A percentile compares a stretch with the other conserved stretches of the same genome.
Conservation (phyloP, 129 eudicot species). For the Centrapalus pauciflorus region DNA sequence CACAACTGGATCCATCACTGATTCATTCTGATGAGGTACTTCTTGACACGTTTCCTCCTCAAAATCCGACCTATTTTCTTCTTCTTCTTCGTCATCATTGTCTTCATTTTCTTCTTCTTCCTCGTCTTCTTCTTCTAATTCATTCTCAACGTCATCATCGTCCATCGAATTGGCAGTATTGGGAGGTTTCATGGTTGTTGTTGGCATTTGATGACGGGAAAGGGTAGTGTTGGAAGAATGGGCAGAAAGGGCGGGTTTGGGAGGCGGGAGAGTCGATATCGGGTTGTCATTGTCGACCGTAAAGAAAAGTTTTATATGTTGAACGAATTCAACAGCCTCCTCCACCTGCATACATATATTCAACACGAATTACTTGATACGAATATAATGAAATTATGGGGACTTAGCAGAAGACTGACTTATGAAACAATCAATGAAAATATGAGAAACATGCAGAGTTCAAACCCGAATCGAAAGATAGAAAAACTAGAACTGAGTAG, state of each 20-base stretch:
- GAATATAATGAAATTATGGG: not conserved
- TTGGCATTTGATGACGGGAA: slow-evolving; percentile 17
- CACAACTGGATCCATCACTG: not conserved
- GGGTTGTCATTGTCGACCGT: not conserved
- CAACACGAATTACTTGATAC: no score
- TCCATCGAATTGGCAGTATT: not conserved
- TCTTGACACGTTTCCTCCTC: slow-evolving; percentile 25
- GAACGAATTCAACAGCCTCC: slow-evolving; percentile 41
- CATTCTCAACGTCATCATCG: slow-evolving; percentile 1
- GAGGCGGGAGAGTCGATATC: slow-evolving; percentile 13
- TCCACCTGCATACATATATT: slow-evolving; percentile 41
- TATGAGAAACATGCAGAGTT: no score
- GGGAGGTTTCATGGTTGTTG: not conserved
- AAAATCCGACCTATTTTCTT: slow-evolving; percentile 27
- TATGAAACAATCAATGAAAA: no score
- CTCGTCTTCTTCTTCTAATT: slow-evolving; percentile 1
- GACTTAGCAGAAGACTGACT: no score
- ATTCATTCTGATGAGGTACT: not conserved
- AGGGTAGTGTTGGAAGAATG: slow-evolving; percentile 64
- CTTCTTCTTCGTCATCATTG: slow-evolving; percentile 25
- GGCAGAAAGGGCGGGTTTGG: slow-evolving; percentile 69
- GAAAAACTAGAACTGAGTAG: no score
- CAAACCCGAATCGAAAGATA: no score
- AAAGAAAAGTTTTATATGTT: slow-evolving; percentile 50
- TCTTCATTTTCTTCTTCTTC: slow-evolving; percentile 22